Conservation (phyloP, 441 rosid species). For the Adansonia rubrostipa region DNA sequence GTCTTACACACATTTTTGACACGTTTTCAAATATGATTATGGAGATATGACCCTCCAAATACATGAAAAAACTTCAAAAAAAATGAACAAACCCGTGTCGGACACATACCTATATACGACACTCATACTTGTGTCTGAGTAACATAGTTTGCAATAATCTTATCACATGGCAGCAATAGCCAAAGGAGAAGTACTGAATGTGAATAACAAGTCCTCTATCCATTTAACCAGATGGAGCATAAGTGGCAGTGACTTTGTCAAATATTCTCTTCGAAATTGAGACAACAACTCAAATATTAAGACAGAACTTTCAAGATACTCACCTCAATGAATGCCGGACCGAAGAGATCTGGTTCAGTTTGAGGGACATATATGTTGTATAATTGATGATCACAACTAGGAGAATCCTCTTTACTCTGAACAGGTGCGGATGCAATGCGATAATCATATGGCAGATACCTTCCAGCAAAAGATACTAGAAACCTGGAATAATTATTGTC, state of each 20-base stretch:
- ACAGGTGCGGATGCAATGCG: slow-evolving; percentile 46
- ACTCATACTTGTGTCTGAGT: too few species aligned
- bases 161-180: background rate
- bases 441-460: slow-evolving; percentile 69
- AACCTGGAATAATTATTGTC: slow-evolving; percentile 64
- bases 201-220: background rate
- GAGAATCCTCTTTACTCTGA: slow-evolving; percentile 44
- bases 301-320: slow-evolving; percentile 14
- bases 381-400: slow-evolving; percentile 54
- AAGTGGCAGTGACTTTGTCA: too few species aligned
- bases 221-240: background rate
- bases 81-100: too few species aligned
- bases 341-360: slow-evolving; percentile 63
- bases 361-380: slow-evolving; percentile 63
- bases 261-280: background rate
- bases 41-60: too few species aligned
- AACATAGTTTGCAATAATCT: background rate
- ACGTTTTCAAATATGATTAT: too few species aligned
- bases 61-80: too few species aligned
- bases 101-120: too few species aligned
- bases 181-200: background rate
- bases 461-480: slow-evolving; percentile 88
- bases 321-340: slow-evolving; percentile 98
- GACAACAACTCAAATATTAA: background rate
- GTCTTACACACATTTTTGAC: too few species aligned